phyloP scores from a whole-genome alignment of 768 basidiomycete species.

The Leucosporidium creatinivorum region DNA sequence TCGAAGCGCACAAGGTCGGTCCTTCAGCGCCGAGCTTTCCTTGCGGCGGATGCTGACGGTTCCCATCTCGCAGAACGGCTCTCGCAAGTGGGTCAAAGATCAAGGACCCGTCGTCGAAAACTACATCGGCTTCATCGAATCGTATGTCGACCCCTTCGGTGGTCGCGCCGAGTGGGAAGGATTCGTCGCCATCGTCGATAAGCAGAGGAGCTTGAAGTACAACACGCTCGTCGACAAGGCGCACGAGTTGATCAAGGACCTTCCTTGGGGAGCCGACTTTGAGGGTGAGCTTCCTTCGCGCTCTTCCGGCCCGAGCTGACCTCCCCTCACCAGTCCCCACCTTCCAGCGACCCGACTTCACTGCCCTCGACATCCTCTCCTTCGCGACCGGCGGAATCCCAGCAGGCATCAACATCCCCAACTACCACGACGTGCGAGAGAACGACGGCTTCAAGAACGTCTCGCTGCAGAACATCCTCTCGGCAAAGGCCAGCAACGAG shows the following conservation, averaged over 20 bases:
- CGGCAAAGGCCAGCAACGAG: constrained; percentile 79
- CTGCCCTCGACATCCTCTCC: constrained; percentile 66
- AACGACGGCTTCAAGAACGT: constrained; percentile 83
- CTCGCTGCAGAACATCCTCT: constrained; percentile 73
- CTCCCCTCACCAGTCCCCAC: constrained; percentile 44
- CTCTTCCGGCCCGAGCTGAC: too few species aligned
- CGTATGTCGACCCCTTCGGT: constrained; percentile 78
- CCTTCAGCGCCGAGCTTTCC: too few species aligned
- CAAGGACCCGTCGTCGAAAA: constrained; percentile 79
- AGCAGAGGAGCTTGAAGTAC: constrained; percentile 45
- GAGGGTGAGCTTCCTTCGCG: constrained; percentile 9
- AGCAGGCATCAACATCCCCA: constrained; percentile 44
- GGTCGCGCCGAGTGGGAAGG: constrained; percentile 93
- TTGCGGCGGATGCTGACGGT: too few species aligned
- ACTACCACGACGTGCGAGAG: constrained; percentile 53
- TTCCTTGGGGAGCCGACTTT: constrained; percentile 61
- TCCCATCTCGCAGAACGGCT: constrained; percentile 47
- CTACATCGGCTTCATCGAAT: constrained; percentile 44
- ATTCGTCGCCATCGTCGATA: constrained; percentile 43
- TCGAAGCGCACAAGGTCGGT: constrained; percentile 59
- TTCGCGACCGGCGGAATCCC: constrained; percentile 87
- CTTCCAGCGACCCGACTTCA: constrained; percentile 79
- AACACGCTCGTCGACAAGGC: constrained; percentile 66
- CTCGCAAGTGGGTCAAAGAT: constrained; percentile 76
- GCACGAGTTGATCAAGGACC: constrained; percentile 67